phyloP scores from a whole-genome alignment of 192 early-diverging fungal genomes.

The Paraglomus brasilianum region DNA sequence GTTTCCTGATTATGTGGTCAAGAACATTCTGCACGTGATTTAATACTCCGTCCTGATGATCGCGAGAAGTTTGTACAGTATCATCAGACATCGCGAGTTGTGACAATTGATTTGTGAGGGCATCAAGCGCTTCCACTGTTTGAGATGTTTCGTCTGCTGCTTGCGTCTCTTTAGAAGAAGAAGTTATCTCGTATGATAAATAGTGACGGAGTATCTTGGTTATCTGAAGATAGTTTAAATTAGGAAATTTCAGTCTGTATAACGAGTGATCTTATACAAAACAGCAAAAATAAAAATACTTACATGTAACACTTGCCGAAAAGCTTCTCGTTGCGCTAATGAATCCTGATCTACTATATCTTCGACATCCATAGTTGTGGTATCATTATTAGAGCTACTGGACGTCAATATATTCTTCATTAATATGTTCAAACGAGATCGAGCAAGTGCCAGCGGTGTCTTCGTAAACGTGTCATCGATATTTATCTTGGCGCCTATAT shows the following conservation, averaged over 20 bases:
- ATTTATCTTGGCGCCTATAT: constrained; percentile 23
- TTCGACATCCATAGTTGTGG: not conserved
- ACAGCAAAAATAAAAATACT: not conserved
- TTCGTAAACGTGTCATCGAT: constrained; percentile 16
- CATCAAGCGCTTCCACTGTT: constrained; percentile 16
- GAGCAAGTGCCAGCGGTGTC: constrained; percentile 17
- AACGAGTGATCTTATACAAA: not conserved
- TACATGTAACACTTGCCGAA: constrained; percentile 22
- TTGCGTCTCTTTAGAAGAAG: not conserved
- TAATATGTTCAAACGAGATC: constrained; percentile 22
- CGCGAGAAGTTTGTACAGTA: not conserved
- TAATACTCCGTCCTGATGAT: not conserved
- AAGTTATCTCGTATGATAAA: constrained; percentile 1
- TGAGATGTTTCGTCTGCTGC: not conserved
- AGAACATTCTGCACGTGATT: constrained; percentile 18
- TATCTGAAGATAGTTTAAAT: not conserved
- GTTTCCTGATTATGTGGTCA: constrained; percentile 9
- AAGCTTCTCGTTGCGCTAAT: constrained; percentile 12
- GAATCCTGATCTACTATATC: not conserved
- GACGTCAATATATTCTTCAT: constrained; percentile 22
- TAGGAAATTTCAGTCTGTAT: not conserved
- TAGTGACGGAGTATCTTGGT: constrained; percentile 25
- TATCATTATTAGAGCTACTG: not conserved
- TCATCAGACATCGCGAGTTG: constrained; percentile 3
- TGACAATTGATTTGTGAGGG: constrained; percentile 19